Evolutionary conservation across 805 yeast genomes (phyloP), one percentile per base, ranked within the genome.

Genomic region (Hanseniaspora thailandica): DNA sequence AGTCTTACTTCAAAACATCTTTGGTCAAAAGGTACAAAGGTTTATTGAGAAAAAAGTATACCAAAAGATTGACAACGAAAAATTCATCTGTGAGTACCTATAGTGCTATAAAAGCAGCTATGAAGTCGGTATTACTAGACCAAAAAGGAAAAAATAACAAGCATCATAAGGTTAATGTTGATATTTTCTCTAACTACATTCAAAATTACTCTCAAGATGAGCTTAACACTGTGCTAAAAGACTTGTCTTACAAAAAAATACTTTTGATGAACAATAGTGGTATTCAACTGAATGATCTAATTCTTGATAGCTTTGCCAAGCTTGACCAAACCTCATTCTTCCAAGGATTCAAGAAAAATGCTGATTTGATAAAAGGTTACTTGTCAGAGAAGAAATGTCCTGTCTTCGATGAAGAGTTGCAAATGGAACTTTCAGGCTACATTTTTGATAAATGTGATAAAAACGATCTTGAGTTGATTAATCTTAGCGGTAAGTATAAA

Each of bases 1-100:
- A 48, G 19, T 48, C 52, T n/a, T 48, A 48, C 33, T 48, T 48
- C 22, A 48, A 40, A 41, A 48, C 52, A 3, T 48, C 52, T 5
- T 30, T 48, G 20, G 52, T 48, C 17, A 48, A 48, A 33, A 48
- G 28, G 33, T 48, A 48, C 28, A 48, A 48, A 13, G 52, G 52
- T 40, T 22, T 48, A 6, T 33, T 48, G 17, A 48, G 52, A 33
- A 48, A 48, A 15, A 43, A 33, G 15, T 48, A 40, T 17, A 39
- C 19, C 13, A 39, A 12, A 15, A 17, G n/a, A 9, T 10, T 31
- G 9, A 23, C 5, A 5, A n/a, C n/a, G 3, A 6, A 17, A 20
- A 10, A n/a, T 25, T n/a, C 31, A 10, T 2, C 10, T 19, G 22
- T 12, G 1, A 17, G 5, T 5, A 4, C n/a, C 1, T 39, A 31